Evolutionary conservation across 169 alveolate genomes (phyloP), one percentile per base, ranked within the genome.

Genomic region (Plasmodium inui): DNA sequence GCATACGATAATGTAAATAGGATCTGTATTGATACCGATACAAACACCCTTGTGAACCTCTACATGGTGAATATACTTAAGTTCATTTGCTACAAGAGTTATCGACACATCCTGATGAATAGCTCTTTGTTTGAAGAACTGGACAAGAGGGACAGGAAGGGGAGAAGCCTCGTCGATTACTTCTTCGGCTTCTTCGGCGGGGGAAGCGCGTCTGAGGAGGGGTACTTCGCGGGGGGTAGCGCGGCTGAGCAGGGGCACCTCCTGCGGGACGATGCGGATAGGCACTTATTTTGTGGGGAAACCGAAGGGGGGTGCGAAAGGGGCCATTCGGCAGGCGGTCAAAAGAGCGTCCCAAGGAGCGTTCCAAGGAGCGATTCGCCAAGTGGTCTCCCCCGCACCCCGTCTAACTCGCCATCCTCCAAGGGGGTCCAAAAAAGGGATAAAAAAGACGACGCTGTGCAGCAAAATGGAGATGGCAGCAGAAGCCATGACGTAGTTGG

Each of bases 21-120:
- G 17, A 41, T 88, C 46, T 88, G 94, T 39, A 28, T 76, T 26
- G 81, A 88, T 12, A 88, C 94, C 7, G 81, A 88, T 7, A 78
- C 94, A 30, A 88, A 88, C n/a, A 78, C 78, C 34, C 57, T 78
- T 37, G 57, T 88, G 5, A 78, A 78, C 26, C 57, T 88, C 71
- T 88, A 88, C 71, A 46, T 78, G 82, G 57, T 88, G 12, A 88
- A 88, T 39, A 88, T 88, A 12, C 70, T 88, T 30, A 88, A 88
- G 44, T 88, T 78, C 57, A 76, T 88, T 55, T 88, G 94, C 17
- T 88, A 76, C 26, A 76, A 61, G 19, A 53, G 76, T 88, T 78
- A 78, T 22, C 14, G 50, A 26, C 17, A 57, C 3, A 4, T 88
- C 2, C 50, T 88, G 7, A 14, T 39, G 34, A 88, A 88, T 14